Percentiles rank a stretch among this genome's conserved stretches.
These are phyloP conservation scores for Skeletonema marinoi DNA, from an alignment of 108 stramenopile genomes.

Conservation along the genomic window DNA sequence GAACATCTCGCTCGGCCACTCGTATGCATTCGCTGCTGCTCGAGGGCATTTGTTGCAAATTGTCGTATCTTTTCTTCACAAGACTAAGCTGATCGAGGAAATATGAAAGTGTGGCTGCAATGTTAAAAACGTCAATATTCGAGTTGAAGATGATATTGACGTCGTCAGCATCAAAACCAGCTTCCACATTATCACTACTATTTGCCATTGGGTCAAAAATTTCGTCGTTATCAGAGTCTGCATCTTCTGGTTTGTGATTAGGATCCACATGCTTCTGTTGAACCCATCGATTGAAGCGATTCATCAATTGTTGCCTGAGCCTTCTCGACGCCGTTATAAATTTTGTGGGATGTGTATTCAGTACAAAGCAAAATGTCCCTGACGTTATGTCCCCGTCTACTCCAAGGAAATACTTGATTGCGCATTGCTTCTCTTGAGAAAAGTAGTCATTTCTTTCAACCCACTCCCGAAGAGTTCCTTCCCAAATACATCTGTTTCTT, in stretches of 20 bases:
- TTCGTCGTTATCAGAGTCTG: background rate
- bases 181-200: background rate
- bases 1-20: slow-evolving; percentile 11
- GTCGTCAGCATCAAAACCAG: background rate
- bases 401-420: slow-evolving; percentile 44
- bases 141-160: slow-evolving; percentile 14
- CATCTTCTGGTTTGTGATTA: background rate
- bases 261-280: background rate
- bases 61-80: slow-evolving; percentile 5
- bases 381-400: slow-evolving; percentile 36
- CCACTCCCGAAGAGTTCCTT: background rate
- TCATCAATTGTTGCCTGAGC: slow-evolving; percentile 8
- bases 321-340: slow-evolving; percentile 1
- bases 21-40: background rate
- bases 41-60: slow-evolving; percentile 4
- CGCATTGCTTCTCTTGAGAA: slow-evolving; percentile 11
- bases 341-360: slow-evolving; percentile 6
- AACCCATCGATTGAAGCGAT: slow-evolving; percentile 6
- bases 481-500: slow-evolving; percentile 1
- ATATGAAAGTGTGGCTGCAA: slow-evolving; percentile 20
- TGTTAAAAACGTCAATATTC: slow-evolving; percentile 7
- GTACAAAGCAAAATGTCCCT: slow-evolving; percentile 18
- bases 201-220: slow-evolving; percentile 3
- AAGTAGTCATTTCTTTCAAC: background rate
- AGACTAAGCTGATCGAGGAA: slow-evolving; percentile 37